Evolutionary conservation across 805 yeast genomes (phyloP), one percentile per base, ranked within the genome.

Genomic region (Starmerella cellae): DNA sequence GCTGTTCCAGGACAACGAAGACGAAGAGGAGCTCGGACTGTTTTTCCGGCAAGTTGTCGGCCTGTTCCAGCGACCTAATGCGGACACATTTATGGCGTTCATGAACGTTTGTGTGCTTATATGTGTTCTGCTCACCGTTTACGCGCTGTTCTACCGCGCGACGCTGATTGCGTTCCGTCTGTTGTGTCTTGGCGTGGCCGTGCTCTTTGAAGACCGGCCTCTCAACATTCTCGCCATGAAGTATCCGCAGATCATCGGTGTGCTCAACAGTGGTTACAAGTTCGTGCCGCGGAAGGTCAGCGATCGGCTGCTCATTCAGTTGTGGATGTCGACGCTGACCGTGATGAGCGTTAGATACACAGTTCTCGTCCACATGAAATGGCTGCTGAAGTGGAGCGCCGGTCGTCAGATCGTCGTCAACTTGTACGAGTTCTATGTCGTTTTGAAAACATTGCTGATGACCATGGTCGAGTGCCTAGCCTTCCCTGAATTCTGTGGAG

Each of bases 401-500:
- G 53, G 53, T 11, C 35, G 44, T 2, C 20, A 19, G 16, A 4
- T 40, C 14, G 46, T 44, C 14, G 19, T 18, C n/a, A 21, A 54
- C 28, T 36, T 14, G 16, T 43, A 48, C 31, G 57, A 54, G 38
- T 45, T 50, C 20, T 58, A 56, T 35, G 60, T 79, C 27, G 76
- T 93, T 2, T 54, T 77, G 20, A 88, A 87, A 57, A 93, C 88
- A 13, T 73, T 82, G 44, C 53, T 72, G 11, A 70, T 91, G 21
- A 80, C 87, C 55, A 70, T 77, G 4, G 70, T 83, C 37, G 98
- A 91, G 57, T 69, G 85, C 39, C 68, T 81, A n/a, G 65, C 79
- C 5, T 88, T 91, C 64, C 98, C 98, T 1, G 67, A 81, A 0
- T 75, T 75, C 52, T 85, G 96, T 55, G 98, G 98, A 1, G 60